These are phyloP conservation scores for Starmera amethionina DNA, from an alignment of 805 yeast species.

Conservation along the genomic window DNA sequence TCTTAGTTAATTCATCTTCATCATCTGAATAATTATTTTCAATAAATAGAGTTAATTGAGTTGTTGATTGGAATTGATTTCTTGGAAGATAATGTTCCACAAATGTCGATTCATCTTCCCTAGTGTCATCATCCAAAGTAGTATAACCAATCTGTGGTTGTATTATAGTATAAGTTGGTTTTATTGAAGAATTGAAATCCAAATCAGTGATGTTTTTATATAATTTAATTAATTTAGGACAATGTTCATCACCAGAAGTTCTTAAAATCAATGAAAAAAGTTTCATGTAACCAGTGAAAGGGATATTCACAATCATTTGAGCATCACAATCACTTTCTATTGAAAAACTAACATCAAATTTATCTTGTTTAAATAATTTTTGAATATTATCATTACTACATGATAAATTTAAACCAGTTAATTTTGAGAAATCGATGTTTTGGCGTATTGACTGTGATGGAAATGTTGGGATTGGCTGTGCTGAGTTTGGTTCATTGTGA, in stretches of 20 bases:
- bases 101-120: constrained; percentile 35
- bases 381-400: constrained; percentile 38
- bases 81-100: constrained; percentile 81
- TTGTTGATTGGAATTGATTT: constrained; percentile 59
- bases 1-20: constrained; percentile 44
- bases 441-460: constrained; percentile 56
- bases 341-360: constrained; percentile 36
- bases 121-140: constrained; percentile 17
- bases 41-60: constrained; percentile 57
- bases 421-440: constrained; percentile 48
- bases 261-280: constrained; percentile 66
- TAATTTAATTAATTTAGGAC: constrained; percentile 62
- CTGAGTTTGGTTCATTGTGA: constrained; percentile 25
- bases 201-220: constrained; percentile 60
- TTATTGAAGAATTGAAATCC: constrained; percentile 60
- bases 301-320: constrained; percentile 68
- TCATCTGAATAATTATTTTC: constrained; percentile 57
- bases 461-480: constrained; percentile 63
- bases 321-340: constrained; percentile 70
- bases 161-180: constrained; percentile 40
- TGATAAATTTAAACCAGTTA: constrained; percentile 54
- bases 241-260: constrained; percentile 46
- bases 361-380: constrained; percentile 41
- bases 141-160: constrained; percentile 57
- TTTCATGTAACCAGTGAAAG: constrained; percentile 70